Conservation (phyloP, 345 rosid genomes). For the Sonneratia alba region DNA sequence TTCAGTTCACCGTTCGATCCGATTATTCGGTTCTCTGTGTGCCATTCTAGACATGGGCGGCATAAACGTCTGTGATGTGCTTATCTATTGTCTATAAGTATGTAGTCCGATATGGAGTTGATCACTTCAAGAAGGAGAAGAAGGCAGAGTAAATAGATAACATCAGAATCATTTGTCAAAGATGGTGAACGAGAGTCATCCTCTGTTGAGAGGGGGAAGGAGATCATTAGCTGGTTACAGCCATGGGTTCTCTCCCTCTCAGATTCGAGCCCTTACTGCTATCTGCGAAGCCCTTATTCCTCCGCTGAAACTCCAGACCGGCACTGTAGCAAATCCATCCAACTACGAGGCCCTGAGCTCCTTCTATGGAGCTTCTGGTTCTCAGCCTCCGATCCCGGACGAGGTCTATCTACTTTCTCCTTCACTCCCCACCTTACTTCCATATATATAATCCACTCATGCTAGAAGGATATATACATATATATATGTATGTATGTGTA, state of each 20-base stretch:
- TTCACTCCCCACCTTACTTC: background rate
- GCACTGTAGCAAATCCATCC: conserved; percentile 12
- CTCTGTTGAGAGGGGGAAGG: conserved; percentile 38
- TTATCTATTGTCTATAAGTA: too few relatives aligned
- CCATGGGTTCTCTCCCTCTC: conserved; percentile 62
- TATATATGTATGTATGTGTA: background rate
- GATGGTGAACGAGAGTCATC: conserved; percentile 25
- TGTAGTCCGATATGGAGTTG: too few relatives aligned
- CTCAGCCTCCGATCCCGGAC: conserved; percentile 49
- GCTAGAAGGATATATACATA: background rate
- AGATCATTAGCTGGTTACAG: conserved; percentile 13
- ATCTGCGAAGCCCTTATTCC: conserved; percentile 59
- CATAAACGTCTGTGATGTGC: too few relatives aligned
- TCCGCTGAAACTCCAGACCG: conserved; percentile 24
- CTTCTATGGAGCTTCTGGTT: conserved; percentile 43
- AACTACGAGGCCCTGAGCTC: conserved; percentile 24
- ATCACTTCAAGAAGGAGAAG: too few relatives aligned
- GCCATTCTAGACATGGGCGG: too few relatives aligned
- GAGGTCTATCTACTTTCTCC: conserved; percentile 28
- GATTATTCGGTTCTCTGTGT: too few relatives aligned
- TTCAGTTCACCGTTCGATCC: too few relatives aligned
- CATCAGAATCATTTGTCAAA: background rate
- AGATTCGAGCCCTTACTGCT: conserved; percentile 53
- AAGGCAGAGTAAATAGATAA: too few relatives aligned
- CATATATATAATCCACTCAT: background rate